Base-by-base conservation (phyloP, 164 flowering plant species). In the Liquidambar formosana region DNA sequence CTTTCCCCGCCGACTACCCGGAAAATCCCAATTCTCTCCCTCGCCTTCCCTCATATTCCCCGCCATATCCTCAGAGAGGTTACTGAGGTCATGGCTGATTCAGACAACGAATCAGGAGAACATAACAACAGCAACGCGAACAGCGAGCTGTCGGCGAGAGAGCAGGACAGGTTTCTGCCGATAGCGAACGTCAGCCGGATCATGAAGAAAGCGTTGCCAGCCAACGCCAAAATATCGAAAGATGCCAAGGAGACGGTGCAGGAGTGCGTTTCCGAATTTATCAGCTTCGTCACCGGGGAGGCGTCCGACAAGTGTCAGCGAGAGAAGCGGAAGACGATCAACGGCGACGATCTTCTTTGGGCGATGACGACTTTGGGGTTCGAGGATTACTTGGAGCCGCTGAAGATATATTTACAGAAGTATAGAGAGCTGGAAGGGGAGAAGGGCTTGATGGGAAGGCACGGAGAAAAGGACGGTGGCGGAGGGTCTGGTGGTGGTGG, bases 171-270 rank as follows among this genome's bases (percentile, higher is more conserved):
- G 64, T 83, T 85, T 68, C 71, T 83, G 21, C 88, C 88, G 16
- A 82, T 83, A n/a, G 85, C 86, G 0, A 82, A 82, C 74, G 84
- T 82, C 33, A 82, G 83, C 77, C 49, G 88, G 28, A 84, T 82
- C 33, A 82, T 85, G 86, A 85, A 85, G 77, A 85, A 81, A 59
- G 84, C 86, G 1, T 67, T 84, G 19, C 86, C 86, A n/a, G 83
- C 88, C 12, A 84, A 85, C 73, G 86, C 82, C 10, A 85, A 85
- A 71, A 85, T 85, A 51, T 81, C 88, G 0, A 85, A 85, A 57
- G 88, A 85, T 64, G 88, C 88, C 0, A 85, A 85, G 70, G 86
- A 83, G 72, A 85, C 86, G 5, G 88, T 85, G 22, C 88, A 85
- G 74, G 88, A 85, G 71, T 85, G 88, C 57, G 86, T 85, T 9